phyloP scores from a whole-genome alignment of 2,329 filamentous ascomycete species.

The Colletotrichum lupini region DNA sequence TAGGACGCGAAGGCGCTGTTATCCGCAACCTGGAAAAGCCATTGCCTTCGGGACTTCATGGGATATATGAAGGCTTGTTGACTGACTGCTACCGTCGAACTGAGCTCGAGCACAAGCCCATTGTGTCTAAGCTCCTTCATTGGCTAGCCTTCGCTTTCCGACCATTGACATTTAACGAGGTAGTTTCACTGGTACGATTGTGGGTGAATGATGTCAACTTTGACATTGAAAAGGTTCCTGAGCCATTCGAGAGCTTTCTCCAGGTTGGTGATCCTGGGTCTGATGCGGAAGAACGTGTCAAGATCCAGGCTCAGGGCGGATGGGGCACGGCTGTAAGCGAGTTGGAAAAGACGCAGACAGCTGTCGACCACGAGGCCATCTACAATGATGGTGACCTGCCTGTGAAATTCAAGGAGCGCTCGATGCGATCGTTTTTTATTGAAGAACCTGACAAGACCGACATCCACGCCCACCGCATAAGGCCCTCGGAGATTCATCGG shows the following conservation, averaged over 20 bases:
- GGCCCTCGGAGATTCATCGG: slow-evolving; percentile 40
- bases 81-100: slow-evolving; percentile 42
- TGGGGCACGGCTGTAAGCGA: slow-evolving; percentile 34
- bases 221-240: slow-evolving; percentile 42
- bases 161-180: slow-evolving; percentile 38
- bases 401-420: slow-evolving; percentile 44
- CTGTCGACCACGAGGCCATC: slow-evolving; percentile 7
- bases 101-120: slow-evolving; percentile 24
- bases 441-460: slow-evolving; percentile 22
- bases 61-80: slow-evolving; percentile 41
- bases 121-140: slow-evolving; percentile 40
- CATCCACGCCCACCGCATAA: slow-evolving; percentile 7
- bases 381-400: slow-evolving; percentile 42
- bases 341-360: slow-evolving; percentile 31
- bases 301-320: background rate
- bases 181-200: slow-evolving; percentile 38
- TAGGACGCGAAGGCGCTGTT: slow-evolving; percentile 47
- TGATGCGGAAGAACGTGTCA: slow-evolving; percentile 36
- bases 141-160: slow-evolving; percentile 43
- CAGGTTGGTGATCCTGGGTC: slow-evolving; percentile 40
- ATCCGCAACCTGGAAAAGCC: slow-evolving; percentile 42
- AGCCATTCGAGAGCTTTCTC: slow-evolving; percentile 41
- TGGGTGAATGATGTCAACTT: slow-evolving; percentile 37
- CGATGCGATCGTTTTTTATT: slow-evolving; percentile 43
- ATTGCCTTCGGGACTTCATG: slow-evolving; percentile 39